These are phyloP conservation scores for Chlorella ohadii DNA, from an alignment of 139 green algal genomes.

Conservation along the genomic window DNA sequence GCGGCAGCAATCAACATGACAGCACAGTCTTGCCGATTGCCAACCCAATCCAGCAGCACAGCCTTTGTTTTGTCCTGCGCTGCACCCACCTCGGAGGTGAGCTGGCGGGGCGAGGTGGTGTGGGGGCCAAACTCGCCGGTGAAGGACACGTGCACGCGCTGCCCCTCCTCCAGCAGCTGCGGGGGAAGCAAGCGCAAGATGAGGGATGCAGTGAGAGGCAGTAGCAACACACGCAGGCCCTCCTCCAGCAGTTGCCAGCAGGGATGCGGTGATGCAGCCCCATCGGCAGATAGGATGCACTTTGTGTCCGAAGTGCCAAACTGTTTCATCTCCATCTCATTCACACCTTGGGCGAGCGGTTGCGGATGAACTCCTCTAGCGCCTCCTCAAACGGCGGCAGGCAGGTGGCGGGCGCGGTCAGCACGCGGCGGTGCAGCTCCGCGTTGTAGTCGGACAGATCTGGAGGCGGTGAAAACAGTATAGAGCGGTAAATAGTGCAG, in stretches of 20 bases:
- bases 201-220: too few species aligned
- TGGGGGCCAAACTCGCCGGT: slow-evolving; percentile 92
- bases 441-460: slow-evolving; percentile 85
- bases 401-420: slow-evolving; percentile 79
- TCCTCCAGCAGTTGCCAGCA: too few species aligned
- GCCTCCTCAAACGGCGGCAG: slow-evolving; percentile 91
- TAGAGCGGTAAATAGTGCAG: too few species aligned
- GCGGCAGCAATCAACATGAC: too few species aligned
- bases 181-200: not conserved
- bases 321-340: too few species aligned
- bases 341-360: slow-evolving; percentile 46
- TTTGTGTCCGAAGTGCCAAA: too few species aligned
- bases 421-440: slow-evolving; percentile 70
- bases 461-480: not conserved
- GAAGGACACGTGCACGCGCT: slow-evolving; percentile 79
- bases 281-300: too few species aligned
- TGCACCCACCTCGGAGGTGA: slow-evolving; percentile 63
- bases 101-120: slow-evolving; percentile 84
- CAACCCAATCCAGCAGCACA: too few species aligned
- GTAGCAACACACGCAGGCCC: not conserved
- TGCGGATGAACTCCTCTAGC: slow-evolving; percentile 74
- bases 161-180: slow-evolving; percentile 51
- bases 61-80: too few species aligned
- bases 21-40: too few species aligned
- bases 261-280: too few species aligned